Conservation (phyloP, 768 basidiomycete genomes). For the Mycena epipterygia region DNA sequence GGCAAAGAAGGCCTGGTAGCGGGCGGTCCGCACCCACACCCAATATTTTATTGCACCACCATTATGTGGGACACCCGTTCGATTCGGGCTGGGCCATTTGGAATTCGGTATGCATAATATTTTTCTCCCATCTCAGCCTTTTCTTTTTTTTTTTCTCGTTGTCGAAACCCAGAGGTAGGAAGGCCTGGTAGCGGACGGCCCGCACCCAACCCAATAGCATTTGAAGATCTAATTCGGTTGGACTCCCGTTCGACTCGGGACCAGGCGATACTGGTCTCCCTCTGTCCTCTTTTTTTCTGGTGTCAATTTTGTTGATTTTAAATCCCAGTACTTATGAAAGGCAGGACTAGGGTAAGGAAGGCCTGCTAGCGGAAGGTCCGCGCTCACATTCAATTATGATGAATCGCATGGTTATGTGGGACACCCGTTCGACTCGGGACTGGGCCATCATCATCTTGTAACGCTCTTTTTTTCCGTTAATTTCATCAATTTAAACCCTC, state of each 20-base stretch:
- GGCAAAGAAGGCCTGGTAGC: neutral
- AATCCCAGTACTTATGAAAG: no score
- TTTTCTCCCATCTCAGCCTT: no score
- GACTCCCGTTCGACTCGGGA: neutral
- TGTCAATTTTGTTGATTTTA: no score
- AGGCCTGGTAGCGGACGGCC: no score
- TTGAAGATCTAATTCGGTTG: neutral
- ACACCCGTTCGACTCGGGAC: conserved; percentile 2
- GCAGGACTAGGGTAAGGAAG: no score
- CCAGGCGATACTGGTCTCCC: neutral
- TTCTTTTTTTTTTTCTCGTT: no score
- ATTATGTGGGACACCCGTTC: neutral
- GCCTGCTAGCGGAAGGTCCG: neutral
- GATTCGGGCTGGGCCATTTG: no score
- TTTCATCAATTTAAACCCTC: no score
- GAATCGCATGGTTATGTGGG: no score
- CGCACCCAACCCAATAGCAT: neutral
- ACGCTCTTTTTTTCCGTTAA: neutral
- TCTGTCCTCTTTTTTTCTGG: neutral
- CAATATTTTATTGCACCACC: neutral
- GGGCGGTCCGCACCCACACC: neutral
- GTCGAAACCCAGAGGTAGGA: neutral
- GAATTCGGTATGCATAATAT: no score
- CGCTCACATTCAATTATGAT: no score
- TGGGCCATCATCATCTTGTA: neutral